Percentiles rank a stretch among this genome's conserved stretches.
Conservation (phyloP, 306 rosid species). For the cucumber (Cucumis sativus) region Cucumber_9930_V3 NC_026660.2:28949001-28949500, state of each 20-base stretch:
- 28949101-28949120: slow-evolving; percentile 12
- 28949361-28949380: not conserved
- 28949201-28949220: slow-evolving; percentile 67
- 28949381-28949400: not conserved
- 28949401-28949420: slow-evolving; percentile 6
- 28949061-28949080: slow-evolving; percentile 73
- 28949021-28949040: slow-evolving; percentile 37
- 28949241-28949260: slow-evolving; percentile 45
- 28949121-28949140: slow-evolving; percentile 16
- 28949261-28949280: slow-evolving; percentile 41
- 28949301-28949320: slow-evolving; percentile 85
- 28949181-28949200: slow-evolving; percentile 81
- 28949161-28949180: slow-evolving; percentile 36
- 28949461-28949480: slow-evolving; percentile 28
- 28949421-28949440: not conserved
- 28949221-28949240: slow-evolving; percentile 30
- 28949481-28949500: slow-evolving; percentile 37
- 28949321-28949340: slow-evolving; percentile 42
- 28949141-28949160: slow-evolving; percentile 21
- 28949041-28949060: slow-evolving; percentile 80
- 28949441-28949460: slow-evolving; percentile 23
- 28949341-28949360: slow-evolving; percentile 37
- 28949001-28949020: slow-evolving; percentile 27
- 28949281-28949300: slow-evolving; percentile 25
- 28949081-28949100: slow-evolving; percentile 34